These are phyloP conservation scores for Komagataella pastoris DNA, from an alignment of 805 yeast genomes.

Conservation along the genomic window DNA sequence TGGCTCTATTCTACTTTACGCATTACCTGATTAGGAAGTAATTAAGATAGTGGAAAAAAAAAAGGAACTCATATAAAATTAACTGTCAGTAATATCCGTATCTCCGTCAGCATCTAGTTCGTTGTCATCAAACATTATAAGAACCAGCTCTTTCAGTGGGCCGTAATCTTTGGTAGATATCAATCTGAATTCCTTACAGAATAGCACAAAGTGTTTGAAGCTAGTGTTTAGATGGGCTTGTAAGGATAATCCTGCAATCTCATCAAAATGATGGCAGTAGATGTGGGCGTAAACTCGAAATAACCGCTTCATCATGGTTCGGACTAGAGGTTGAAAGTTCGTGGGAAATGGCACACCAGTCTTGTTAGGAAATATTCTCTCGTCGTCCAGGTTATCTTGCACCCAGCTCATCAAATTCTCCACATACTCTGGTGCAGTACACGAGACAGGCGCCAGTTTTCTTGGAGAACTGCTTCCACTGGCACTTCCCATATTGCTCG, in stretches of 20 bases:
- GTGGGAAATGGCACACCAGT: conserved; percentile 87
- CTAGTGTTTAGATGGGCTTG: conserved; percentile 91
- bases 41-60: background rate
- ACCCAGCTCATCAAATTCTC: conserved; percentile 93
- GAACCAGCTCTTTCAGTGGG: conserved; percentile 77
- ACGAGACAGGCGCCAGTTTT: conserved; percentile 57
- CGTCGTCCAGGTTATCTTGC: conserved; percentile 86
- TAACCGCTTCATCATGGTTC: conserved; percentile 79
- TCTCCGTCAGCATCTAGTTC: background rate
- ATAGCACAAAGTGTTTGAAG: conserved; percentile 84
- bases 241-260: conserved; percentile 80
- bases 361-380: conserved; percentile 78
- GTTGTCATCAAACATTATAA: conserved; percentile 39
- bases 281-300: conserved; percentile 95
- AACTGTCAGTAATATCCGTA: background rate
- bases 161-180: conserved; percentile 78
- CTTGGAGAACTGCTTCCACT: conserved; percentile 18
- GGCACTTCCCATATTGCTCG: background rate
- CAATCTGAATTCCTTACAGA: conserved; percentile 72
- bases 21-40: background rate
- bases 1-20: background rate
- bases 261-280: conserved; percentile 96
- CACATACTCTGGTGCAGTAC: conserved; percentile 91
- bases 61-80: background rate
- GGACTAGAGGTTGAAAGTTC: conserved; percentile 65